phyloP scores from a whole-genome alignment of 306 rosid species.

The Ceratonia siliqua region DNA sequence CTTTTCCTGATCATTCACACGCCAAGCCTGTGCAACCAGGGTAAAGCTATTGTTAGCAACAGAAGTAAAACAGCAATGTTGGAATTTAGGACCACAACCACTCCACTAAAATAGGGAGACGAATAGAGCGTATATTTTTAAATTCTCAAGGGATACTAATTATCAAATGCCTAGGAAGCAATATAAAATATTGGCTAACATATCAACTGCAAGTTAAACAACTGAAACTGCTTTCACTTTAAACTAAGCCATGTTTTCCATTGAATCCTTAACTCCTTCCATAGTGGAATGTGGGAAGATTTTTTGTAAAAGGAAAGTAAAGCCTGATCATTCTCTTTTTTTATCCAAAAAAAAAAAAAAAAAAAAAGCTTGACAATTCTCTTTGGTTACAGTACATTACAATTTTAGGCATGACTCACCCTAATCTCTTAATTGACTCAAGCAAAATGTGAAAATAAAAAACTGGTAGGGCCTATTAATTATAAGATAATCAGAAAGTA shows the following conservation, averaged over 20 bases:
- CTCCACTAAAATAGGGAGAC: slow-evolving; percentile 5
- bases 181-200: neutral
- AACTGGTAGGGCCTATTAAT: neutral
- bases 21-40: slow-evolving; percentile 73
- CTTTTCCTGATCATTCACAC: slow-evolving; percentile 75
- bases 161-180: slow-evolving; percentile 20
- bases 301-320: neutral
- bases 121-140: neutral
- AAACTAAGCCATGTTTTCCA: neutral
- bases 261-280: slow-evolving; percentile 6
- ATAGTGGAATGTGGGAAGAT: neutral
- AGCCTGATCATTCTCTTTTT: neutral
- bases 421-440: neutral
- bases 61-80: slow-evolving; percentile 30
- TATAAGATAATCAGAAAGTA: neutral
- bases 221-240: neutral
- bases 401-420: neutral
- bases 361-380: neutral
- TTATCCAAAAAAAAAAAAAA: too few relatives aligned
- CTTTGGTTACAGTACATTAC: slow-evolving; percentile 17
- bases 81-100: neutral
- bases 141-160: neutral
- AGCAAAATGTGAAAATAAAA: neutral
- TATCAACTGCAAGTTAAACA: slow-evolving; percentile 27
- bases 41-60: slow-evolving; percentile 35